Evolutionary conservation across 441 rosid genomes (phyloP), one percentile per base, ranked within the genome.

Genomic region (Corymbia calophylla): DNA sequence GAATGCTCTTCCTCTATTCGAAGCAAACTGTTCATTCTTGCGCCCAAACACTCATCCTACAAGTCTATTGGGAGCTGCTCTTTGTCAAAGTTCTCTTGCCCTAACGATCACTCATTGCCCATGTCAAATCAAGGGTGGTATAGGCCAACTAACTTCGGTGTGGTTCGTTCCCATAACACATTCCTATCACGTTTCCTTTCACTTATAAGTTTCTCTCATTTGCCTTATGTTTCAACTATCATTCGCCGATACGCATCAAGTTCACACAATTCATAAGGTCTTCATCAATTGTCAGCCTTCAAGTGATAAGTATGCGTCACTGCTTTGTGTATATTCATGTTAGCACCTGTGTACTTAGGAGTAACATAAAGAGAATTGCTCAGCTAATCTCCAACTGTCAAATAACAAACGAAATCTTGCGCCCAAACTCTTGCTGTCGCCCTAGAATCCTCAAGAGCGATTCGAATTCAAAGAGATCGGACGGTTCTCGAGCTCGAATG

Each of bases 31-130:
- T 35, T 21, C 6, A 35, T 70, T 70, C 2, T 8, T 35, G 23
- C 47, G 6, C 8, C 21, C 47, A 68, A 18, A 18, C 14, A 2
- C 12, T 5, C 7, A 5, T 35, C 5, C 19, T 2, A 70, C 0
- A 19, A 9, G 8, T 25, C 21, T 35, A 7, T 10, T 23, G 48
- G 1, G 12, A 35, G 25, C 48, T 25, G 6, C 29, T 35, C 44
- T 5, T 70, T 35, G 7, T 19, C 15, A 8, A 35, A 0, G 7
- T 9, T 47, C 47, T 17, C 13, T 18, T 14, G 3, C 23, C 6
- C 2, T 1, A 1, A 19, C 47, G 9, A 17, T 68, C 47, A 17
- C 13, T 32, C 25, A 23, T 39, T 39, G 44, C 6, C 44, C 44
- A 39, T 39, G 44, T 39, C 44, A 39, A 39, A 39, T 39, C 44